Percentiles rank a stretch among this genome's conserved stretches.
These are phyloP conservation scores for Fereydounia khargensis DNA, from an alignment of 1,284 basidiomycete genomes.

Conservation along the genomic window DNA sequence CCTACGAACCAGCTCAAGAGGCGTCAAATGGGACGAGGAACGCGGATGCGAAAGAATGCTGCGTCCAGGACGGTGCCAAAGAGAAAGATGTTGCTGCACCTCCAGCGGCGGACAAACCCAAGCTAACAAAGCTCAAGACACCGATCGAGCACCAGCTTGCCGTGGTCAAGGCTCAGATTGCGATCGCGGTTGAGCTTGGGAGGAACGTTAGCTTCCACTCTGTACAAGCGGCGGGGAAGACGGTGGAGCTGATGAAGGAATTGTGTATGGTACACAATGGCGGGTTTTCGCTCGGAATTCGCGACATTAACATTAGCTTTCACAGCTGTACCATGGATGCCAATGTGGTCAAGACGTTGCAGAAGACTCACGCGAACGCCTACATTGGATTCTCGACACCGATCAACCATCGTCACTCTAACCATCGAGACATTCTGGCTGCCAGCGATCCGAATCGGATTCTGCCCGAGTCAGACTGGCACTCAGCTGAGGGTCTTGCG, in stretches of 20 bases:
- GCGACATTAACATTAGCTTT: conserved; percentile 31
- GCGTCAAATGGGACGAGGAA: not conserved
- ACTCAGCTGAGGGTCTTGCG: conserved; percentile 32
- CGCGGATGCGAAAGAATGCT: not conserved
- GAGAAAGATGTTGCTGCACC: not conserved
- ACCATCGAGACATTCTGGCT: conserved; percentile 20
- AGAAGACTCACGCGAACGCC: conserved; percentile 38
- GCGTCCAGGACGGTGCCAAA: not conserved
- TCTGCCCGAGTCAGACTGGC: conserved; percentile 46
- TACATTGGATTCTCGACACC: conserved; percentile 50
- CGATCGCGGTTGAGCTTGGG: conserved; percentile 25
- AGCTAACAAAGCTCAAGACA: conserved; percentile 39
- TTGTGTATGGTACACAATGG: conserved; percentile 13
- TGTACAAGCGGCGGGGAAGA: conserved; percentile 44
- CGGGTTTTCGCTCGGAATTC: conserved; percentile 3
- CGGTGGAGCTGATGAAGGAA: conserved; percentile 30
- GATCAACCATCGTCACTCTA: conserved; percentile 44
- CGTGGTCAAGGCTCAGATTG: conserved; percentile 40
- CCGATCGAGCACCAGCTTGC: conserved; percentile 45
- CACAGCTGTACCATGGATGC: conserved; percentile 52
- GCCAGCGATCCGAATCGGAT: conserved; percentile 23
- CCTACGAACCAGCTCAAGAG: conserved; percentile 13
- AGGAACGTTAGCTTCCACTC: conserved; percentile 52
- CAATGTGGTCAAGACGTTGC: conserved; percentile 33
- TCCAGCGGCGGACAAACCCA: not conserved